A percentile compares a stretch with the other conserved stretches of the same genome.
phyloP scores from a whole-genome alignment of 768 basidiomycete genomes.

The Boletus rufocinnamomeus region DNA sequence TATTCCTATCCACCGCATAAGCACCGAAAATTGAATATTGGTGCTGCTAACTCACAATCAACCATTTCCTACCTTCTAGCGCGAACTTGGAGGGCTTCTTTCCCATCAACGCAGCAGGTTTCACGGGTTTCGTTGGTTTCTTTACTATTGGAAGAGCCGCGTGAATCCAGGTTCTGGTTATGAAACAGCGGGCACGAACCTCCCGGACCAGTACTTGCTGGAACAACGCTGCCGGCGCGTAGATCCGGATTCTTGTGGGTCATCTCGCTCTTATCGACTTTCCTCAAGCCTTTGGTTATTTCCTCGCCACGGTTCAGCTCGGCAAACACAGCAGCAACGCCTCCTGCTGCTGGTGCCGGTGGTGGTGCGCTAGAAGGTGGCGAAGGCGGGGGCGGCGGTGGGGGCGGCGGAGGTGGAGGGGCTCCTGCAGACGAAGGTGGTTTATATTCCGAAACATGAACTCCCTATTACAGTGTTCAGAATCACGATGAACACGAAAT shows the following conservation, averaged over 20 bases:
- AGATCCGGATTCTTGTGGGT: constrained; percentile 97
- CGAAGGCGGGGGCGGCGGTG: constrained; percentile 59
- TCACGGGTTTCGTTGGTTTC: constrained; percentile 78
- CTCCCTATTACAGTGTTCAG: constrained; percentile 45
- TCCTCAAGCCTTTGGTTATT: constrained; percentile 87
- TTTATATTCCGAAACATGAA: constrained; percentile 56
- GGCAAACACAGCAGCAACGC: constrained; percentile 83
- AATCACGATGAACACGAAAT: neutral
- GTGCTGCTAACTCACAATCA: constrained; percentile 58
- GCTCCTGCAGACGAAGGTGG: constrained; percentile 36
- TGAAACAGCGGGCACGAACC: constrained; percentile 31
- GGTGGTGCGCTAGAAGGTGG: constrained; percentile 44
- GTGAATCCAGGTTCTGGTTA: neutral
- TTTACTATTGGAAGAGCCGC: constrained; percentile 40
- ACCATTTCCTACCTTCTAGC: constrained; percentile 93
- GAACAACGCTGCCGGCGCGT: constrained; percentile 55
- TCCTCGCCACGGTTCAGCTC: constrained; percentile 87
- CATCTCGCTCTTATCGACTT: constrained; percentile 96
- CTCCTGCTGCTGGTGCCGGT: constrained; percentile 49
- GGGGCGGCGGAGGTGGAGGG: constrained; percentile 43
- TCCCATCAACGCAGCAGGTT: constrained; percentile 78
- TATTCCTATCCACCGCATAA: constrained; percentile 65
- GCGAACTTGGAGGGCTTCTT: constrained; percentile 92
- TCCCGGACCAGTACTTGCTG: constrained; percentile 39
- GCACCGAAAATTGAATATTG: neutral